Percentiles rank a stretch among this genome's conserved stretches.
Evolutionary conservation across 345 rosid genomes (phyloP).

Genomic region (Corchorus capsularis): DNA sequence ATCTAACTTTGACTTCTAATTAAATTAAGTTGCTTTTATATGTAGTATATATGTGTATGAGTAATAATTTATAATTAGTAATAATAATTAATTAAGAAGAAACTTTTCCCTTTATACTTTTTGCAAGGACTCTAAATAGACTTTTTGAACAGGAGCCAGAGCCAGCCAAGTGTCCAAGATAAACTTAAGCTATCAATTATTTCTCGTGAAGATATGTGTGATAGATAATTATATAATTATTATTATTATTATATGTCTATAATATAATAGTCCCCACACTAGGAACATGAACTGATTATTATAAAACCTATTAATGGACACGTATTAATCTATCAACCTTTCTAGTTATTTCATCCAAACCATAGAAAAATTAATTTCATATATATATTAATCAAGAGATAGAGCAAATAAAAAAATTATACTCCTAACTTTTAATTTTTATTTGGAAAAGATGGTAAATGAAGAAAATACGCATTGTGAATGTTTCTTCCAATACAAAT

Average conservation of each 20-base stretch:
- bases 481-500: too few species aligned
- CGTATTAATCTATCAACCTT: background rate
- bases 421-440: too few species aligned
- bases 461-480: too few species aligned
- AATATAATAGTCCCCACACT: background rate
- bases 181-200: background rate
- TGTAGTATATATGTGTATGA: too few species aligned
- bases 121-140: background rate
- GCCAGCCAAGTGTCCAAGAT: slow-evolving; percentile 2
- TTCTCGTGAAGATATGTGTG: background rate
- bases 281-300: background rate
- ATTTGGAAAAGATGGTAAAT: too few species aligned
- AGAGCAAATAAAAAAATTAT: background rate
- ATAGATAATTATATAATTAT: too few species aligned
- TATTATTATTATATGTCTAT: too few species aligned
- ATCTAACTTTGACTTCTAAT: background rate
- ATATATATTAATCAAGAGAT: background rate
- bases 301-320: background rate
- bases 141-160: background rate
- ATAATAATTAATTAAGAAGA: background rate
- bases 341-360: background rate
- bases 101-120: background rate
- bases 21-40: too few species aligned
- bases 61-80: background rate
- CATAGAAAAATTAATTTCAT: background rate